These are phyloP conservation scores for Carallia pectinifolia DNA, from an alignment of 345 rosid genomes.

Conservation along the genomic window DNA sequence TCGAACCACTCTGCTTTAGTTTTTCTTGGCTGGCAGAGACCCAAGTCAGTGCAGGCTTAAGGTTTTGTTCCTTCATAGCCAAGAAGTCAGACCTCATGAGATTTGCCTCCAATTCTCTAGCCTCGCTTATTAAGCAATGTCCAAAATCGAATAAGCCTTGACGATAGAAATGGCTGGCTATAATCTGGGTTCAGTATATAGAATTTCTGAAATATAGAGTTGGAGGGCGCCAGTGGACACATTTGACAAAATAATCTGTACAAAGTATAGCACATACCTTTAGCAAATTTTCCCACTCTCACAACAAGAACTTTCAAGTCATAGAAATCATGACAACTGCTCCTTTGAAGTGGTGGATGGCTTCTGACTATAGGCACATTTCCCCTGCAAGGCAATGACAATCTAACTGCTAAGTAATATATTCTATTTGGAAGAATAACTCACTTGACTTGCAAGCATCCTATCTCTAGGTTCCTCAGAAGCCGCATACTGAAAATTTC, in stretches of 20 bases:
- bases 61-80: conserved; percentile 45
- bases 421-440: conserved; percentile 26
- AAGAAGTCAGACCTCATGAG: conserved; percentile 45
- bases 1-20: conserved; percentile 39
- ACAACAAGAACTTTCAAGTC: conserved; percentile 96
- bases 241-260: neutral
- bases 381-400: conserved; percentile 38
- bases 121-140: conserved; percentile 60
- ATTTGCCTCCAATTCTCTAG: conserved; percentile 46
- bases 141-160: conserved; percentile 78
- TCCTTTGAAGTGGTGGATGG: conserved; percentile 76
- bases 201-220: conserved; percentile 11
- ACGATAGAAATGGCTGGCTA: conserved; percentile 60
- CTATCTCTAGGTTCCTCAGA: conserved; percentile 47
- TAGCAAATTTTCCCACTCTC: conserved; percentile 78
- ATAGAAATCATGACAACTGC: conserved; percentile 84
- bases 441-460: conserved; percentile 78
- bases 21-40: conserved; percentile 15
- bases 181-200: conserved; percentile 53
- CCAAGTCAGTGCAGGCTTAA: conserved; percentile 76
- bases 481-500: conserved; percentile 69
- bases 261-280: conserved; percentile 47
- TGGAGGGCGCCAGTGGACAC: conserved; percentile 12
- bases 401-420: conserved; percentile 4
- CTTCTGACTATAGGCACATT: conserved; percentile 60